phyloP scores from a whole-genome alignment of 1,284 basidiomycete species.

The Cutaneotrichosporon mucoides region DNA sequence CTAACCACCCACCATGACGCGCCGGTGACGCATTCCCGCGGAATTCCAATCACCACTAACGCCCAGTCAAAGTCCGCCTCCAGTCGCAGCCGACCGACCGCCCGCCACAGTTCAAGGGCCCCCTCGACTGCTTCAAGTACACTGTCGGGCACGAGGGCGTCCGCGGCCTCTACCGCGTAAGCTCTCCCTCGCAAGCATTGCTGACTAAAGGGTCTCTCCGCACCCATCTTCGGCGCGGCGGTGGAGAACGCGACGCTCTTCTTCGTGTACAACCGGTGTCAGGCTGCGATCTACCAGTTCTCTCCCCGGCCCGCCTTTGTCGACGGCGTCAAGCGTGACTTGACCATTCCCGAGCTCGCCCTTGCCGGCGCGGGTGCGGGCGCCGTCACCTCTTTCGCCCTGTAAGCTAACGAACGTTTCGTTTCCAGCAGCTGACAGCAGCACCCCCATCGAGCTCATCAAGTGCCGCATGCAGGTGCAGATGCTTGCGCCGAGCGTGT shows the following conservation, averaged over 20 bases:
- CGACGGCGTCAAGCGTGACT: slow-evolving; percentile 48
- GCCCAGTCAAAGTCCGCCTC: slow-evolving; percentile 63
- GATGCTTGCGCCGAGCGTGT: slow-evolving; percentile 55
- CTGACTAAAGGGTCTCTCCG: slow-evolving; percentile 67
- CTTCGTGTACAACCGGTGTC: slow-evolving; percentile 77
- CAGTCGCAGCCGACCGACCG: slow-evolving; percentile 75
- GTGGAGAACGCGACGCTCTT: slow-evolving; percentile 85
- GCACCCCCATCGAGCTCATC: slow-evolving; percentile 84
- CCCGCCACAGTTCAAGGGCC: slow-evolving; percentile 67
- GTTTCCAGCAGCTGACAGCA: slow-evolving; percentile 36
- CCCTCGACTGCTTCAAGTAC: slow-evolving; percentile 72
- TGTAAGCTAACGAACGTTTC: slow-evolving; percentile 54
- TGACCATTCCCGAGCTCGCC: slow-evolving; percentile 63
- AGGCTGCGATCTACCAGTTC: slow-evolving; percentile 57
- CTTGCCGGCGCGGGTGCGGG: slow-evolving; percentile 77
- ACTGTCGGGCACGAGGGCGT: slow-evolving; percentile 74
- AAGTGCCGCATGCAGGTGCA: slow-evolving; percentile 97
- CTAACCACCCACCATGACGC: neutral
- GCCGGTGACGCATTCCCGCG: neutral
- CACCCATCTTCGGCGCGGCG: slow-evolving; percentile 85
- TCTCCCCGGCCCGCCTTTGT: slow-evolving; percentile 16
- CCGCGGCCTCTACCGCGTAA: slow-evolving; percentile 70
- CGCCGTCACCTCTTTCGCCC: slow-evolving; percentile 71
- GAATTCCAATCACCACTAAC: no score
- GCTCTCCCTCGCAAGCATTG: slow-evolving; percentile 36